Evolutionary conservation across 306 rosid genomes (phyloP).

Genomic region (Ormosia emarginata): DNA sequence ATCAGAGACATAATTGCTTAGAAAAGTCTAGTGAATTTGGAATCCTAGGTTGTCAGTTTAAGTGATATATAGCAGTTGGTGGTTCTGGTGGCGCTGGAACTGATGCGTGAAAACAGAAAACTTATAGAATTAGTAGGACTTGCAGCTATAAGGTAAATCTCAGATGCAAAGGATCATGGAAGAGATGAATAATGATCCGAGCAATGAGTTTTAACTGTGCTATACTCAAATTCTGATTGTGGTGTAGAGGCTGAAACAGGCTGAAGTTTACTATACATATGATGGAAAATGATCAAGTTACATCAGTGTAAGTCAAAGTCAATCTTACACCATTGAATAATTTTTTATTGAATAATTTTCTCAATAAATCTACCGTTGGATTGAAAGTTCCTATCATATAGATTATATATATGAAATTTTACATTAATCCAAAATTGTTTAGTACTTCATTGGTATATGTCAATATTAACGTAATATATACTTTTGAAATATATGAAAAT

Average conservation of each 20-base stretch:
- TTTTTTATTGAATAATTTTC: no score
- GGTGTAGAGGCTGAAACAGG: conserved; percentile 1
- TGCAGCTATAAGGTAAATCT: not conserved
- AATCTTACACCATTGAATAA: no score
- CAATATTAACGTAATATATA: no score
- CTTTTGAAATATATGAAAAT: no score
- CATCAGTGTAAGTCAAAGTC: no score
- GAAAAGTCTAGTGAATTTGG: not conserved
- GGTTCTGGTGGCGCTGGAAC: not conserved
- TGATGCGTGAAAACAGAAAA: not conserved
- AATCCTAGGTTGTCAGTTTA: not conserved
- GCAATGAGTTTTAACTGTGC: not conserved
- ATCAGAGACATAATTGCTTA: not conserved
- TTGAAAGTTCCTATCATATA: no score
- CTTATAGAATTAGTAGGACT: not conserved
- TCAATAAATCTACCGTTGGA: no score
- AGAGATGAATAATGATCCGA: conserved; percentile 7
- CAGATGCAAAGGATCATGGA: not conserved
- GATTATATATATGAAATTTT: no score
- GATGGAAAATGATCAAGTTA: no score
- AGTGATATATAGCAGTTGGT: not conserved
- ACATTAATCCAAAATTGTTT: no score
- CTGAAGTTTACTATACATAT: not conserved
- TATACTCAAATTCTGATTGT: not conserved
- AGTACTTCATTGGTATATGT: no score